These are phyloP conservation scores for Canavalia gladiata DNA, from an alignment of 306 rosid species.

Conservation along the genomic window DNA sequence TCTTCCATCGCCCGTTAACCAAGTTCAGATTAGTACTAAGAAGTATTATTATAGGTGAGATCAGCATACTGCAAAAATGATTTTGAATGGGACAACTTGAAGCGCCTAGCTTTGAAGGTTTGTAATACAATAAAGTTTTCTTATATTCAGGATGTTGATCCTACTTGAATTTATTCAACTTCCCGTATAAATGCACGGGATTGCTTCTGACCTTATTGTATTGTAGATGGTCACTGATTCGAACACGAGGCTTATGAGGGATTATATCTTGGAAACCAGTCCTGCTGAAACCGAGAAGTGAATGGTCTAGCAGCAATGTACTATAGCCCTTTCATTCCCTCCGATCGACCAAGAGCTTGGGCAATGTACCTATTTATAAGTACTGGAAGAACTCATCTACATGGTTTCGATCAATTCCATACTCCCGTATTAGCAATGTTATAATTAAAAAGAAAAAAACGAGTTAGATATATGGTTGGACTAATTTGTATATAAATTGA, in stretches of 20 bases:
- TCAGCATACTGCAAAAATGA: slow-evolving; percentile 88
- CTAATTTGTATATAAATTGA: slow-evolving; percentile 23
- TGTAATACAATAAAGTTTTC: slow-evolving; percentile 4
- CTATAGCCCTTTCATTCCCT: slow-evolving; percentile 10
- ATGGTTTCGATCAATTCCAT: slow-evolving; percentile 25
- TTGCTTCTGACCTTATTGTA: slow-evolving; percentile 41
- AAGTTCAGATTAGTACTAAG: slow-evolving; percentile 22
- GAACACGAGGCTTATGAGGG: slow-evolving; percentile 85
- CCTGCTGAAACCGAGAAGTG: slow-evolving; percentile 58
- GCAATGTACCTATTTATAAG: slow-evolving; percentile 2
- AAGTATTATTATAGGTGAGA: slow-evolving; percentile 67
- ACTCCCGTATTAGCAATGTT: slow-evolving; percentile 13
- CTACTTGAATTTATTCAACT: slow-evolving; percentile 8
- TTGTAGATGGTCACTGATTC: slow-evolving; percentile 78
- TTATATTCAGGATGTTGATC: slow-evolving; percentile 7
- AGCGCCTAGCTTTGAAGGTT: slow-evolving; percentile 78
- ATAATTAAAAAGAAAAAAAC: background rate
- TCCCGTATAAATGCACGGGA: background rate
- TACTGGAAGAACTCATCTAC: slow-evolving; percentile 15
- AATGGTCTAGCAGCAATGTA: slow-evolving; percentile 9
- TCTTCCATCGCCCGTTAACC: slow-evolving; percentile 15
- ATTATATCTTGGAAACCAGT: slow-evolving; percentile 78
- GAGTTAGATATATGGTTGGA: slow-evolving; percentile 28
- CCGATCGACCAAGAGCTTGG: background rate
- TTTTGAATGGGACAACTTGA: slow-evolving; percentile 91